Evolutionary conservation across 495 filamentous ascomycete genomes (phyloP).

Genomic region (Penicillium crystallinum): DNA sequence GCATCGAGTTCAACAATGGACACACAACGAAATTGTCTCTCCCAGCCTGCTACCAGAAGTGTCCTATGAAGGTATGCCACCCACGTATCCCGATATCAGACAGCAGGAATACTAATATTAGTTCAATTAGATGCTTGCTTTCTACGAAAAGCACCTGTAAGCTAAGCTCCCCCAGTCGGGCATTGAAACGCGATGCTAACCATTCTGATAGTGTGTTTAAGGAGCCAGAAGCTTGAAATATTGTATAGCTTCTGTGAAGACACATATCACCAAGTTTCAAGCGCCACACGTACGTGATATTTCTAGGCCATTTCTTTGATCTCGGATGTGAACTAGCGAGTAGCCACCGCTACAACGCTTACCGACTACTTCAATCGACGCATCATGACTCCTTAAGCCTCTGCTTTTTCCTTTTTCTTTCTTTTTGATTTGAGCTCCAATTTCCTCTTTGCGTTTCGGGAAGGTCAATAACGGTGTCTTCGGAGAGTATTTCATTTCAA

Average conservation of each 20-base stretch:
- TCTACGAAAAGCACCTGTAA: constrained; percentile 45
- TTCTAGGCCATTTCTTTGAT: background rate
- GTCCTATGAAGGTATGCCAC: constrained; percentile 31
- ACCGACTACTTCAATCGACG: background rate
- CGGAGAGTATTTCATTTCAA: background rate
- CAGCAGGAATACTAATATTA: constrained; percentile 11
- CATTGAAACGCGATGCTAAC: constrained; percentile 15
- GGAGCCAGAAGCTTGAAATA: constrained; percentile 13
- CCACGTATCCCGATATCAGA: background rate
- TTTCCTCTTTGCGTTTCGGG: background rate
- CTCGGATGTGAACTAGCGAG: background rate
- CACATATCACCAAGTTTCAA: background rate
- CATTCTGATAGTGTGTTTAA: constrained; percentile 33
- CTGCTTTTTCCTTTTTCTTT: background rate
- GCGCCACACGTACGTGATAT: background rate
- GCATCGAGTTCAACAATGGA: constrained; percentile 53
- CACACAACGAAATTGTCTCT: constrained; percentile 35
- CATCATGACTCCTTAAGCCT: background rate
- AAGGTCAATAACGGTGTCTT: background rate
- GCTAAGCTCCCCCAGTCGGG: constrained; percentile 4
- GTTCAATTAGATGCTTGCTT: constrained; percentile 38
- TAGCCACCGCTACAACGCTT: background rate
- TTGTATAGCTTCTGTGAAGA: background rate
- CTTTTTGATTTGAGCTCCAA: background rate
- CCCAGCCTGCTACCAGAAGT: constrained; percentile 38